Conservation (phyloP, 306 rosid species). For the Trifolium fragiferum region DNA sequence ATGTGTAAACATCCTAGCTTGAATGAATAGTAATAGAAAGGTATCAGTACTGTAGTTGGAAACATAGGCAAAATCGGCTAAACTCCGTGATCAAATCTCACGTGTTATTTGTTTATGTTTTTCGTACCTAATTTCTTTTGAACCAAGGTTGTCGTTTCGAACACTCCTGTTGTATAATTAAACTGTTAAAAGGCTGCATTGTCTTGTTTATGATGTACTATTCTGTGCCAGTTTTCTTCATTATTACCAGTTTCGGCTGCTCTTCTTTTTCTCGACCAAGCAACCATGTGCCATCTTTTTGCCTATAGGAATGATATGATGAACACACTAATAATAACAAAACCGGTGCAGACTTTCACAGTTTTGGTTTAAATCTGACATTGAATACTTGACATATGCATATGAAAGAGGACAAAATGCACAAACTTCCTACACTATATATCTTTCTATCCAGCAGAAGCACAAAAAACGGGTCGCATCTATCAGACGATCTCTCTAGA, state of each 20-base stretch:
- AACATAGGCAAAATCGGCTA: no score
- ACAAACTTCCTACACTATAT: background rate
- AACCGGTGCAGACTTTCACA: background rate
- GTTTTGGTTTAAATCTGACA: background rate
- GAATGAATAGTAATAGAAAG: no score
- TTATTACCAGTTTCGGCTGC: background rate
- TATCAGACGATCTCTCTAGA: background rate
- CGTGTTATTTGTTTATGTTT: no score
- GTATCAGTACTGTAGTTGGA: no score
- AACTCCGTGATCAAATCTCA: no score
- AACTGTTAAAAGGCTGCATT: background rate
- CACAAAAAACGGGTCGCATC: background rate
- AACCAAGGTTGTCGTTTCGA: no score
- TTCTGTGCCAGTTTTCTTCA: slow-evolving; percentile 17
- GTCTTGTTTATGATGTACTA: background rate
- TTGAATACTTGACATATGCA: background rate
- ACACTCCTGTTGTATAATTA: background rate
- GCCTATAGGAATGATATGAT: background rate
- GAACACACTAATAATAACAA: background rate
- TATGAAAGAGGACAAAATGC: background rate
- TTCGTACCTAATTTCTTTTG: no score
- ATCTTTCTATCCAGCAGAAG: background rate
- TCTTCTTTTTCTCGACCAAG: background rate
- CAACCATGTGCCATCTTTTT: background rate
- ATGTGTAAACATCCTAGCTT: no score